A percentile compares a stretch with the other conserved stretches of the same genome.
These are phyloP conservation scores for Meira nashicola DNA, from an alignment of 1,284 basidiomycete species.

Conservation along the genomic window DNA sequence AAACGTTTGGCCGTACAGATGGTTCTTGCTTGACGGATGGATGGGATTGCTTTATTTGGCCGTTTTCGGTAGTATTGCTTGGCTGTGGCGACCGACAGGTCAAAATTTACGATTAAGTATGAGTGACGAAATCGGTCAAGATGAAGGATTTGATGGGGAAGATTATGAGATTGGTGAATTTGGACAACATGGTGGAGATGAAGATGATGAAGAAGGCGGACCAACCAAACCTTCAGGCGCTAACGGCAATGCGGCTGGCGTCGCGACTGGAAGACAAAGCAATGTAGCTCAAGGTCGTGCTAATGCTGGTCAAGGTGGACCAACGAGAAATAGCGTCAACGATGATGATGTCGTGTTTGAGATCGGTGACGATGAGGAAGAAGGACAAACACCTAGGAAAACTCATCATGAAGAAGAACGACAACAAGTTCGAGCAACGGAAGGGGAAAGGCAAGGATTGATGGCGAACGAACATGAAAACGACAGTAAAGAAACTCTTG, in stretches of 20 bases:
- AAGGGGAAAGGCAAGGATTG: slow-evolving; percentile 23
- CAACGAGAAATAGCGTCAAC: background rate
- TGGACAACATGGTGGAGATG: slow-evolving; percentile 5
- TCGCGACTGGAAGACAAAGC: background rate
- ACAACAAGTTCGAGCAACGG: background rate
- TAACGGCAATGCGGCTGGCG: background rate
- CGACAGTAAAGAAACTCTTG: slow-evolving; percentile 30
- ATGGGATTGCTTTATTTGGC: slow-evolving; percentile 62
- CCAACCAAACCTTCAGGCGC: background rate
- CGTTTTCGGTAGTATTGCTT: slow-evolving; percentile 74
- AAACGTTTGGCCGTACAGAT: slow-evolving; percentile 84
- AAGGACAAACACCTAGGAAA: slow-evolving; percentile 4
- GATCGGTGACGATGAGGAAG: slow-evolving; percentile 35
- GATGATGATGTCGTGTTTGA: slow-evolving; percentile 38
- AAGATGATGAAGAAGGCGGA: slow-evolving; percentile 16
- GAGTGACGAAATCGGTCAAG: slow-evolving; percentile 60
- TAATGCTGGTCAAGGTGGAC: background rate
- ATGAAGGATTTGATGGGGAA: slow-evolving; percentile 79
- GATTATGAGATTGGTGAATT: slow-evolving; percentile 57
- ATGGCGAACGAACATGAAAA: slow-evolving; percentile 20
- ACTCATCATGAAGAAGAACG: background rate
- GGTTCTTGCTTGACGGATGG: slow-evolving; percentile 97
- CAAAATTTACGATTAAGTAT: slow-evolving; percentile 70
- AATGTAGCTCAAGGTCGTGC: background rate
- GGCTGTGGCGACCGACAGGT: slow-evolving; percentile 86